phyloP scores from a whole-genome alignment of 768 basidiomycete genomes.

The Hygrophoropsis aurantiaca region DNA sequence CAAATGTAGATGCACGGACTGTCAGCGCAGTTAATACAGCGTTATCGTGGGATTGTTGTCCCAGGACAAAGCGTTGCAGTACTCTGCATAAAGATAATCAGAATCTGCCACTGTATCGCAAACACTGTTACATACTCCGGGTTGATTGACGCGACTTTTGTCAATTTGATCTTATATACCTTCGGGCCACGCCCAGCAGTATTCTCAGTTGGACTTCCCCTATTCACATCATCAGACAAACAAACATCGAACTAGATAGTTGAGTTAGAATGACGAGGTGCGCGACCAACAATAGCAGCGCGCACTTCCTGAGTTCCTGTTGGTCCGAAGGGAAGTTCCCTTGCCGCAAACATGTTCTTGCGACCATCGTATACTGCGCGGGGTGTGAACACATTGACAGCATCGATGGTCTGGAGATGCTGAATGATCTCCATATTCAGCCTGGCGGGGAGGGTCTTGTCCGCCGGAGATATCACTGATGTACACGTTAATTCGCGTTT shows the following conservation, averaged over 20 bases:
- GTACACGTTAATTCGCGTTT: slow-evolving; percentile 6
- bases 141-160: slow-evolving; percentile 58
- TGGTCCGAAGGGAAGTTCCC: slow-evolving; percentile 59
- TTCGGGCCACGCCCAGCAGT: slow-evolving; percentile 48
- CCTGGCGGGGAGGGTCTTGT: slow-evolving; percentile 64
- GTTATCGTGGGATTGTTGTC: slow-evolving; percentile 68
- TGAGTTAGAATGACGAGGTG: slow-evolving; percentile 2
- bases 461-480: slow-evolving; percentile 63
- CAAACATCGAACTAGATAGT: slow-evolving; percentile 58
- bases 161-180: slow-evolving; percentile 63
- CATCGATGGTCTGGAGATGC: slow-evolving; percentile 54
- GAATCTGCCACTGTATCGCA: slow-evolving; percentile 17
- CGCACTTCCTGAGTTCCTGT: slow-evolving; percentile 51
- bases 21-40: slow-evolving; percentile 66
- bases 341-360: slow-evolving; percentile 70
- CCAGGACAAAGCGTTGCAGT: slow-evolving; percentile 60
- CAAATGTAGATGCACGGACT: slow-evolving; percentile 31
- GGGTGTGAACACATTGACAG: slow-evolving; percentile 70
- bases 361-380: slow-evolving; percentile 76
- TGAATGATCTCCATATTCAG: slow-evolving; percentile 73
- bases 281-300: slow-evolving; percentile 2
- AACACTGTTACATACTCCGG: slow-evolving; percentile 40
- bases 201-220: slow-evolving; percentile 32
- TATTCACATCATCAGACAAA: slow-evolving; percentile 39
- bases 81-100: slow-evolving; percentile 42